Evolutionary conservation across 2,329 filamentous ascomycete genomes (phyloP), one percentile per base, ranked within the genome.

Genomic region (Stagonosporopsis vannaccii): DNA sequence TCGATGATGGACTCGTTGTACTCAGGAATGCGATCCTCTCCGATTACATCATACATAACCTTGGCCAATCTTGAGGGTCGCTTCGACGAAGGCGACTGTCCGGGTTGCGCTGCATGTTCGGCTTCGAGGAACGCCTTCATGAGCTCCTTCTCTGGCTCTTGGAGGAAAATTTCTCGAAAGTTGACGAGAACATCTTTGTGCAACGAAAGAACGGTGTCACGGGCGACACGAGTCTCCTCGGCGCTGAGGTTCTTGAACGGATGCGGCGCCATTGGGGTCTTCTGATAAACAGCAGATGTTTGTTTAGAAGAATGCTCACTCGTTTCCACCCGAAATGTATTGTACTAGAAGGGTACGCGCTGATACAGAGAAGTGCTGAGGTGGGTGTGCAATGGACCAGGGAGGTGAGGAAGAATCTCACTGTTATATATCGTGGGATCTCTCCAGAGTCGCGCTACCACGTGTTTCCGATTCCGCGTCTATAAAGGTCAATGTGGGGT

Each of bases 21-120:
- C 48, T 81, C 79, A 6, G 81, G 81, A 6, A 82, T 73, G 37
- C 79, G 81, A 37, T 84, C 80, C 5, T 70, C 65, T 1, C 82
- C 81, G 53, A 85, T 80, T 44, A 86, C 78, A 71, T 83, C 84
- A 73, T 86, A 87, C 60, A 83, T 79, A 30, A 82, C 81, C 40
- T 81, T 77, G 2, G 83, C 84, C 45, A 83, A 65, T 26, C 84
- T 78, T 7, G 79, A 75, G 13, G 82, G 83, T 2, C 78, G 74
- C 13, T 78, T 77, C 2, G 78, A 79, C 2, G 67, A 61, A 19
- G 77, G 76, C 50, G 70, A 76, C n/a, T 69, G 62, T 37, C 70
- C 71, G 6, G 77, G 71, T 26, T 51, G 65, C 41, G 73, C 71
- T 28, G 69, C 59, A 57, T 83, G 81, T 59, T 84, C 82, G 2